Evolutionary conservation across 768 basidiomycete species (phyloP), one percentile per base, ranked within the genome.

Genomic region (Trametes coccinea): DNA sequence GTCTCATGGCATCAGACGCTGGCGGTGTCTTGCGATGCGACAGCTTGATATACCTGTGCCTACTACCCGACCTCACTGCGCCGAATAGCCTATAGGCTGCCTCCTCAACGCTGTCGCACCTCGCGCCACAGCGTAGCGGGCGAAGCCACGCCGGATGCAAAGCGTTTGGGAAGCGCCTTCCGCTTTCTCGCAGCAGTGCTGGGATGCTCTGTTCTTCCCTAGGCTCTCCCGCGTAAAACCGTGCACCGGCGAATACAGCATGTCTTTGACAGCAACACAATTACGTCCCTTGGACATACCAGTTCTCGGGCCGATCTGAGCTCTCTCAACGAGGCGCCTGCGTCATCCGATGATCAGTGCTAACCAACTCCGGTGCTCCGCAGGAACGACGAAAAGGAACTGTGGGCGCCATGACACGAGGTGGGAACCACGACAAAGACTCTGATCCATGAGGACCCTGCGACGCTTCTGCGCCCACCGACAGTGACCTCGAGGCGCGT

Each of bases 331-430:
- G 29, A 27, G 47, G 47, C 47, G 10, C 31, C 47, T 30, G 47
- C 47, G 29, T 9, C n/a, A 22, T 29, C 13, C 29, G 11, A 29
- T 49, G 47, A 49, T 49, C 29, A 49, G 47, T 49, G 7, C 44
- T 31, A 44, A 16, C 16, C 30, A 34, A 40, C 5, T 16, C 8
- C 11, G 17, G 8, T 8, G 41, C 41, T 16, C 41, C 41, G 41
- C 41, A 31, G 11, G 5, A 17, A 22, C 41, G 31, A n/a, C 14
- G 34, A 16, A 45, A 43, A 17, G 57, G 52, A 53, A 53, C 10
- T 60, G 59, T 60, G 59, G 59, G 52, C 22, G 56, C 48, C 56
- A n/a, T 30, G 27, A 43, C 56, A 58, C 29, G 52, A 46, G 34
- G 59, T 22, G 9, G 27, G 37, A 8, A 22, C 22, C n/a, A 14